These are phyloP conservation scores for Solanum bulbocastanum DNA, from an alignment of 257 asterid genomes.

Conservation along the genomic window DNA sequence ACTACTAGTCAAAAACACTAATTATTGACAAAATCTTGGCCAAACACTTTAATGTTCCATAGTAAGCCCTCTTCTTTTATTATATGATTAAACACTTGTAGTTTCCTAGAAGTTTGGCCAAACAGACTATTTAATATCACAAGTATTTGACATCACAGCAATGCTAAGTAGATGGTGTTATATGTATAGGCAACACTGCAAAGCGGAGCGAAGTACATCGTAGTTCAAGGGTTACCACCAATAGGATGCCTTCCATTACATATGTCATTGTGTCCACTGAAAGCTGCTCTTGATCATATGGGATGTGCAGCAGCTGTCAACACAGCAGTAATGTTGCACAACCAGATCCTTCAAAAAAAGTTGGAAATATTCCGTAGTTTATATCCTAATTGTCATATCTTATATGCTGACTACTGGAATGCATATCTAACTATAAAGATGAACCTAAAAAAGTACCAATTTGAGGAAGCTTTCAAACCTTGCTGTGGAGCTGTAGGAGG, in stretches of 20 bases:
- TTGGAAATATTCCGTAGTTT: constrained; percentile 6
- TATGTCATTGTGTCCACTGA: constrained; percentile 7
- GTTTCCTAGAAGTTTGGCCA: background rate
- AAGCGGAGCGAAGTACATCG: constrained; percentile 27
- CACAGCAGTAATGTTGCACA: constrained; percentile 21
- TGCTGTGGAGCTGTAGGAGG: constrained; percentile 19
- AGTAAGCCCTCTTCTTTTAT: background rate
- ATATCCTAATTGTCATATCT: constrained; percentile 14
- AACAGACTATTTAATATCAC: background rate
- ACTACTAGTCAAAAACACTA: background rate
- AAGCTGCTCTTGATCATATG: constrained; percentile 9
- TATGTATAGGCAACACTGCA: constrained; percentile 12
- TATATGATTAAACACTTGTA: background rate
- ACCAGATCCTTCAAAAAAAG: constrained; percentile 22
- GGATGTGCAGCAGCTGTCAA: constrained; percentile 29
- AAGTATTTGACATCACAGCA: background rate
- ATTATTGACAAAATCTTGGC: background rate
- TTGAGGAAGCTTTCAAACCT: constrained; percentile 34
- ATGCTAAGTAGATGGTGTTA: background rate
- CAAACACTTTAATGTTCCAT: background rate
- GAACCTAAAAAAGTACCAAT: constrained; percentile 19
- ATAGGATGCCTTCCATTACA: constrained; percentile 39
- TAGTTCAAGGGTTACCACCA: constrained; percentile 43
- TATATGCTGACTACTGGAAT: constrained; percentile 34
- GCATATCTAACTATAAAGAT: constrained; percentile 22